Evolutionary conservation across 768 basidiomycete genomes (phyloP).

Genomic region (Leccinum uliginosum): DNA sequence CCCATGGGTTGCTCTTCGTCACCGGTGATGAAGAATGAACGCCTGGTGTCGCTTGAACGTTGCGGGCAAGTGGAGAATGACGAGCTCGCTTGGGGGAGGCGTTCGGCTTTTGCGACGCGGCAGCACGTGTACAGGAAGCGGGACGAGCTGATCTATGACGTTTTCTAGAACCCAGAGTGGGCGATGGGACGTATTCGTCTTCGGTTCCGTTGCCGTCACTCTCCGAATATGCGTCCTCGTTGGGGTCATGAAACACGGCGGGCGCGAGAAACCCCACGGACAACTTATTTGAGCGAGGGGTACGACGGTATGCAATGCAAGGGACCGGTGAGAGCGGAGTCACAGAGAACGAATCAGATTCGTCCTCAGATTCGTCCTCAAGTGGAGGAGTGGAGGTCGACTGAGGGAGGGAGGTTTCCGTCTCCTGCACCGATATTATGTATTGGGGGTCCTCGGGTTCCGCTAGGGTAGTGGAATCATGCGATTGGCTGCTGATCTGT

Average conservation of each 20-base stretch:
- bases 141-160: constrained; percentile 26
- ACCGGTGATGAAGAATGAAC: constrained; percentile 11
- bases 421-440: constrained; percentile 8
- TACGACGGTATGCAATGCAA: constrained; percentile 4
- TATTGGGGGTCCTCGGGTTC: constrained; percentile 12
- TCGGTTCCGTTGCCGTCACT: constrained; percentile 38
- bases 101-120: constrained; percentile 6
- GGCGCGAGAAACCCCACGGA: not conserved
- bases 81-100: constrained; percentile 26
- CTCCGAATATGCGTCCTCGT: constrained; percentile 33
- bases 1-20: constrained; percentile 33
- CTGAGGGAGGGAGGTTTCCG: constrained; percentile 3
- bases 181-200: constrained; percentile 44
- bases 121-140: not conserved
- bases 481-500: constrained; percentile 17
- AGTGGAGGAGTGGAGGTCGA: constrained; percentile 1
- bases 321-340: not conserved
- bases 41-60: constrained; percentile 37
- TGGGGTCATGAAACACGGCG: constrained; percentile 7
- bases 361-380: not conserved
- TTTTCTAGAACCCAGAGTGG: constrained; percentile 30
- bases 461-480: not conserved
- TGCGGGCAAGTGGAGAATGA: constrained; percentile 39
- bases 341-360: not conserved
- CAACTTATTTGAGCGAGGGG: constrained; percentile 13